Percentiles rank a stretch among this genome's conserved stretches.
Evolutionary conservation across 805 yeast species (phyloP).

Genomic region (Saturnispora sanitii): DNA sequence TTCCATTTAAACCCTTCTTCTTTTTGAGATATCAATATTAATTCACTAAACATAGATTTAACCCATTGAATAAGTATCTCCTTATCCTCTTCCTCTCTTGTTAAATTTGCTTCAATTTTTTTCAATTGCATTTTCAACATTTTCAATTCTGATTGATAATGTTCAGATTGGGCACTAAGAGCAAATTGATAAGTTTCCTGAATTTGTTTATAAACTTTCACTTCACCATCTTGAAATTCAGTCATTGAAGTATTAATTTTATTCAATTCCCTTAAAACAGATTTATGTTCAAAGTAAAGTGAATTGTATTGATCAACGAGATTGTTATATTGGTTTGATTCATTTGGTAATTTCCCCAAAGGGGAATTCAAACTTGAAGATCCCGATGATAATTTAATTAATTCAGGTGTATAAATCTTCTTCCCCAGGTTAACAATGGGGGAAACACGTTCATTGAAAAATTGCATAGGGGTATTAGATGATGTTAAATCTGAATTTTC

Average conservation of each 20-base stretch:
- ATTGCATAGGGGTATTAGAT: not conserved
- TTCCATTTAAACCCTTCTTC: conserved; percentile 1
- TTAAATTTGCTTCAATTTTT: not conserved
- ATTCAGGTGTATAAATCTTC: not conserved
- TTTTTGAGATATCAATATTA: conserved; percentile 2
- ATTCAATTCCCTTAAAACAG: not conserved
- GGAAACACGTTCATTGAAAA: not conserved
- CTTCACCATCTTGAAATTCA: not conserved
- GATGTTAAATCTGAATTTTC: not conserved
- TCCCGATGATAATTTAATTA: not conserved
- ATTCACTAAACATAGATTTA: conserved; percentile 4
- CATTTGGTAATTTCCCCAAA: not conserved
- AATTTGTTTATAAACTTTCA: not conserved
- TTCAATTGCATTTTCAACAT: not conserved
- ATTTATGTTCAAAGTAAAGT: not conserved
- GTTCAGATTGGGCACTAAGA: not conserved
- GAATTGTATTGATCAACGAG: not conserved
- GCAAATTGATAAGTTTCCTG: not conserved
- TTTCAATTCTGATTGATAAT: not conserved
- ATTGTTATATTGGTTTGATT: not conserved
- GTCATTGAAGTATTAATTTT: not conserved
- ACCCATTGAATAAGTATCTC: conserved; percentile 3
- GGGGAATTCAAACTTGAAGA: not conserved
- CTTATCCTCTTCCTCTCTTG: not conserved
- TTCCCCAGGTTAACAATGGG: not conserved